Conservation (phyloP, 495 filamentous ascomycete species). For the Glarea lozoyensis region DNA sequence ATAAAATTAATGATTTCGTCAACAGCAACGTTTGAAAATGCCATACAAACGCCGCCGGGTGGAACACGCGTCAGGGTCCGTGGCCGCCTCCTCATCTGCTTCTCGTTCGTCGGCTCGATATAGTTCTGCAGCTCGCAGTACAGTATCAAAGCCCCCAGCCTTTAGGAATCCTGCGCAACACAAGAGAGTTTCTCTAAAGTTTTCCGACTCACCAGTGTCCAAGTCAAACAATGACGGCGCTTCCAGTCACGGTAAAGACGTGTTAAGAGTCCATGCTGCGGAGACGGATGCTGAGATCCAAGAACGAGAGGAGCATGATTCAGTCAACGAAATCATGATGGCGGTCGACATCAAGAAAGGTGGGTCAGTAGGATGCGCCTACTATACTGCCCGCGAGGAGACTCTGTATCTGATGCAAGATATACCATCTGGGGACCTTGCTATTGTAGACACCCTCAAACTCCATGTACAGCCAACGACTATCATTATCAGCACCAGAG, state of each 20-base stretch:
- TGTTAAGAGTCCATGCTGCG: background rate
- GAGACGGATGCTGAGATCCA: slow-evolving; percentile 23
- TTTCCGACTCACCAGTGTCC: no score
- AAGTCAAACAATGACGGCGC: no score
- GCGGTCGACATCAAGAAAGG: slow-evolving; percentile 71
- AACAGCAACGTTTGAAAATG: no score
- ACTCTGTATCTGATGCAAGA: slow-evolving; percentile 76
- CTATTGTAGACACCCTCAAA: slow-evolving; percentile 68
- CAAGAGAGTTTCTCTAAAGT: slow-evolving; percentile 21
- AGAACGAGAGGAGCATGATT: slow-evolving; percentile 42
- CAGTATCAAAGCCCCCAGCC: slow-evolving; percentile 20
- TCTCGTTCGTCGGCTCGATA: slow-evolving; percentile 7
- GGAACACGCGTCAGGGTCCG: slow-evolving; percentile 1
- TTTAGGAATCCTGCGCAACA: slow-evolving; percentile 19
- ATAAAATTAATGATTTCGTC: no score
- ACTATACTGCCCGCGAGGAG: slow-evolving; percentile 70
- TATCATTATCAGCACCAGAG: slow-evolving; percentile 61
- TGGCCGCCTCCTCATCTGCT: slow-evolving; percentile 1
- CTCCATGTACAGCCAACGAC: slow-evolving; percentile 73
- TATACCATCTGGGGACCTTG: slow-evolving; percentile 57
- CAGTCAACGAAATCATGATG: slow-evolving; percentile 69
- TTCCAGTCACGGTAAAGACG: slow-evolving; percentile 6
- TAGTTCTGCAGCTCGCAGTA: slow-evolving; percentile 8
- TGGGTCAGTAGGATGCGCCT: slow-evolving; percentile 75
- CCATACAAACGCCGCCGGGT: slow-evolving; percentile 17